Conservation (phyloP, 2,329 filamentous ascomycete species). For the Trichoderma koningii region DNA sequence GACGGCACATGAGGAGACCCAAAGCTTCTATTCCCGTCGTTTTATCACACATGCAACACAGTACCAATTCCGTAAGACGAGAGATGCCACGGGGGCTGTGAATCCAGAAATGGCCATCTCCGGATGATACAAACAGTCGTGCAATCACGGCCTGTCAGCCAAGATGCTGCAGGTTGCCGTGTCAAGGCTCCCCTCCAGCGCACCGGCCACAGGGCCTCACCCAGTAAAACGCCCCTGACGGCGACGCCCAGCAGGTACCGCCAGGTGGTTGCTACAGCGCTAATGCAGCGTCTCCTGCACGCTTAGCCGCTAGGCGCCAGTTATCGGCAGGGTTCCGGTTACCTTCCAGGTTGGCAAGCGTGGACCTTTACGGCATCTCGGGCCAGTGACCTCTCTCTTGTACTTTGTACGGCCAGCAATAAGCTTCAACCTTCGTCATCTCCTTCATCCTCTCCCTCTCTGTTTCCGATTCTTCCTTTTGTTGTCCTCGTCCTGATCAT, state of each 20-base stretch:
- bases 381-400: neutral
- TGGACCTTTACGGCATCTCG: constrained; percentile 2
- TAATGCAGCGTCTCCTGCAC: constrained; percentile 19
- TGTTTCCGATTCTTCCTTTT: neutral
- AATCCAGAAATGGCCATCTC: too few relatives aligned
- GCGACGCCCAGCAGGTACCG: neutral
- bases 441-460: neutral
- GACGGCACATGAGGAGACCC: neutral
- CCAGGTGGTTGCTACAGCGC: constrained; percentile 14
- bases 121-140: too few relatives aligned
- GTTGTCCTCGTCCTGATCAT: neutral
- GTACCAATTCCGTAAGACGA: too few relatives aligned
- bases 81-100: too few relatives aligned
- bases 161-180: neutral
- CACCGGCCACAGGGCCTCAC: neutral
- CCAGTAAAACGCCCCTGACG: neutral
- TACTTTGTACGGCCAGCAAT: neutral
- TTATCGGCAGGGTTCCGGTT: neutral
- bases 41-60: too few relatives aligned
- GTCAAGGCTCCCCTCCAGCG: neutral
- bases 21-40: too few relatives aligned
- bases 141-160: too few relatives aligned
- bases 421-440: constrained; percentile 6
- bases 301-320: constrained; percentile 6
- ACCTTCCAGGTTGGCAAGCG: neutral